Base-by-base conservation (phyloP, 1,284 basidiomycete species). In the Pseudozyma pruni region DNA sequence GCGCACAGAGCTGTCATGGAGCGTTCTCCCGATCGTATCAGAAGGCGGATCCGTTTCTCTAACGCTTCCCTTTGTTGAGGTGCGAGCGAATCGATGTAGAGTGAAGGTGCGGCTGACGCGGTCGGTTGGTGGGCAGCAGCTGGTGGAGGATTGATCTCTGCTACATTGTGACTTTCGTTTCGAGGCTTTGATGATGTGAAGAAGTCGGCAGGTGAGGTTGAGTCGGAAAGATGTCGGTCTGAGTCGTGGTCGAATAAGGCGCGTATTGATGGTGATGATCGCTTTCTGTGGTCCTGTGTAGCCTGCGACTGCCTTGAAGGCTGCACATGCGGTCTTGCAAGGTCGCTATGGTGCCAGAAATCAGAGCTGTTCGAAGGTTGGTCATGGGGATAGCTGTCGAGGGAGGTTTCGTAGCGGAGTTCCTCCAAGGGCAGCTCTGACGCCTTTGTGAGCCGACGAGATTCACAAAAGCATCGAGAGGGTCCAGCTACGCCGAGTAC, bases 391-490 rank as follows among this genome's bases (percentile, higher is more conserved):
- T 51, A 58, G 25, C 11, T n/a, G 29, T 66, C 62, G 25, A 66
- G 42, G 6, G 44, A 35, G 42, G 16, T 27, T 7, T 38, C 37
- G 20, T 50, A 66, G 22, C 46, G 50, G 11, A 66, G 51, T 33
- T 66, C 62, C 33, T 58, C 55, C n/a, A 54, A 33, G 4, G 55
- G 55, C 9, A 66, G 47, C 16, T 66, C 62, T 9, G 68, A 71
- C 0, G 54, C 59, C 49, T 71, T 71, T 17, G 25, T 11, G 11
- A 8, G 42, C 8, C 34, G 37, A 25, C 32, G 46, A 4, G 57
- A 57, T 3, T 53, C 38, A 37, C 68, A 71, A 9, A 71, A 71
- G 61, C 68, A 71, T 9, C 68, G 52, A 14, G 68, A 71, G 2
- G 68, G 58, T 2, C 68, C 68, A 33, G 68, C 67, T 7, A 42